Base-by-base conservation (phyloP, 805 yeast genomes). In the Saturnispora bothae region DNA sequence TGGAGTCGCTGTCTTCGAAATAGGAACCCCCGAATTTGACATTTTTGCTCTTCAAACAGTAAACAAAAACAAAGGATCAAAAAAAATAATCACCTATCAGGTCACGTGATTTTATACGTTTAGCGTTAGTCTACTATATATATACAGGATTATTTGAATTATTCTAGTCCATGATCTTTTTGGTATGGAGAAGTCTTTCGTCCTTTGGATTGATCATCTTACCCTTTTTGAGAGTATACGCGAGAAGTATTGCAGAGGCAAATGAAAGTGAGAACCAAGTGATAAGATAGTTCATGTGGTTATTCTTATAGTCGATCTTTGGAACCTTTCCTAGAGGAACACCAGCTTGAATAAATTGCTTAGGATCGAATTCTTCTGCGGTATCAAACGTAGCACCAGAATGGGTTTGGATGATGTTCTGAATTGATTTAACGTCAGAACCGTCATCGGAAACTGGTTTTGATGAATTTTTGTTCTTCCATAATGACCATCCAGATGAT, bases 251-350 rank as follows among this genome's bases (percentile, higher is more conserved):
- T 1, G 86, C 50, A 27, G 95, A 80, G 28, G 83, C 71, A 29
- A 82, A 50, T 2, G 86, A 76, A 31, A 89, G 69, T 0, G 96
- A 95, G 56, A 83, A 89, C 98, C 98, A 92, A 0, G 98, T 92
- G 16, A 85, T 75, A 52, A 92, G 63, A 56, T 92, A 92, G 57
- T 89, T 95, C 57, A 88, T 61, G 54, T 92, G 98, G 53, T 86
- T 85, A 57, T 92, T 92, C 43, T 81, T 76, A 53, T 84, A 70
- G 47, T 78, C 88, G 25, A 89, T 73, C 48, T 74, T 75, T n/a
- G 96, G 88, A 7, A 66, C 60, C 39, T 80, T 76, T 1, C 95
- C 98, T 9, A 92, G 56, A 9, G 98, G 98, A 5, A 89, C 89
- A 38, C 98, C 98, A 4, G 83, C 79, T 41, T 68, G 71, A 39